Conservation (phyloP, 2,329 filamentous ascomycete genomes). For the Aspergillus hortae region DNA sequence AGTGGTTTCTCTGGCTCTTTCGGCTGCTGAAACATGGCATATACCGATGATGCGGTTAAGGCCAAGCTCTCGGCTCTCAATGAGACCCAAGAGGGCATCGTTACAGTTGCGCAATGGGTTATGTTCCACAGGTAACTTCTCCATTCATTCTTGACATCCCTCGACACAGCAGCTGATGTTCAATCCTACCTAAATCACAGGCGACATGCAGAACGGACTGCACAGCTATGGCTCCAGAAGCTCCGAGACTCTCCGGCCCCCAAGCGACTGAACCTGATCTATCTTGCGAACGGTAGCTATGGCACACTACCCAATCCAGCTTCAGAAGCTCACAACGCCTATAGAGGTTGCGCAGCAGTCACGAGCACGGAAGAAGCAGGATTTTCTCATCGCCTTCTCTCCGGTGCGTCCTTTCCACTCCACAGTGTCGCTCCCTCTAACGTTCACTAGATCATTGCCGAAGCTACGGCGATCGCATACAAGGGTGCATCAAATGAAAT, state of each 20-base stretch:
- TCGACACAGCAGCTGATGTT: constrained; percentile 12
- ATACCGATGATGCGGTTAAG: constrained; percentile 91
- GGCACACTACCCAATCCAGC: not conserved
- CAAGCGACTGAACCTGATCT: constrained; percentile 86
- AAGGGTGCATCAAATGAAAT: constrained; percentile 82
- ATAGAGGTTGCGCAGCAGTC: constrained; percentile 94
- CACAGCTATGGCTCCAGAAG: constrained; percentile 84
- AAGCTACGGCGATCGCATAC: constrained; percentile 86
- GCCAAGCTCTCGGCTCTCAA: constrained; percentile 93
- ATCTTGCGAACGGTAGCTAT: constrained; percentile 80
- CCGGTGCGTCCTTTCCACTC: constrained; percentile 49
- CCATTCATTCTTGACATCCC: constrained; percentile 11
- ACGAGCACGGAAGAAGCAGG: constrained; percentile 84
- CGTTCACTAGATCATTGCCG: constrained; percentile 65
- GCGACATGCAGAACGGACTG: constrained; percentile 87
- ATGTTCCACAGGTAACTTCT: constrained; percentile 86
- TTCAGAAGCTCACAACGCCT: constrained; percentile 21
- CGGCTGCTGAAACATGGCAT: constrained; percentile 65
- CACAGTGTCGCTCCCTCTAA: constrained; percentile 18
- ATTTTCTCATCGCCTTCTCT: constrained; percentile 88
- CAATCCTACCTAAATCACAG: constrained; percentile 45
- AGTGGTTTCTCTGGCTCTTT: not conserved
- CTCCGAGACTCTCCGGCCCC: constrained; percentile 81
- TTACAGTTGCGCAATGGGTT: constrained; percentile 97
- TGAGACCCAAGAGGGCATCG: constrained; percentile 95